Conservation (phyloP, 257 asterid genomes). For the Coffea canephora region DNA sequence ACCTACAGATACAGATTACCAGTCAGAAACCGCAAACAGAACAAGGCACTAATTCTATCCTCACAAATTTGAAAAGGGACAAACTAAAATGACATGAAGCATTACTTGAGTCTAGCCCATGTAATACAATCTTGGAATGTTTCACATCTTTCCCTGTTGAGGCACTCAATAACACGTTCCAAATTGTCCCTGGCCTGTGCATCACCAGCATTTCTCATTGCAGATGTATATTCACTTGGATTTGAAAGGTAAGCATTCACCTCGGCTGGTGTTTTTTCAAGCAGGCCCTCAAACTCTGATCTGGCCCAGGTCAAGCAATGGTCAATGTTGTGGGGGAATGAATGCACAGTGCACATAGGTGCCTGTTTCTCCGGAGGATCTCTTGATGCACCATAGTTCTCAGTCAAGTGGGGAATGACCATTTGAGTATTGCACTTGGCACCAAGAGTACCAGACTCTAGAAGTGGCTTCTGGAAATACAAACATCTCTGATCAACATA, state of each 20-base stretch:
- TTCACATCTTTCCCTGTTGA: slow-evolving; percentile 68
- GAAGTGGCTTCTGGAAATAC: slow-evolving; percentile 91
- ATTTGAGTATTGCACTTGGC: slow-evolving; percentile 92
- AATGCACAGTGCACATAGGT: slow-evolving; percentile 94
- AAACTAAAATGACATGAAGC: slow-evolving; percentile 6
- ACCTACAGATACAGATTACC: slow-evolving; percentile 41
- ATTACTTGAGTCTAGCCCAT: slow-evolving; percentile 85
- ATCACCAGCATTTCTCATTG: slow-evolving; percentile 82
- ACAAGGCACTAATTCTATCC: not conserved
- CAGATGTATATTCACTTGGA: slow-evolving; percentile 65
- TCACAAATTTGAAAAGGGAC: not conserved
- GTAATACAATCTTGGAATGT: slow-evolving; percentile 76
- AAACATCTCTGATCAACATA: slow-evolving; percentile 94
- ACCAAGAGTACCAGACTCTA: slow-evolving; percentile 97
- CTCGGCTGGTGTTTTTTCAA: slow-evolving; percentile 91
- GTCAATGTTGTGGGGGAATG: slow-evolving; percentile 91
- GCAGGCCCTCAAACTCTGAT: slow-evolving; percentile 92
- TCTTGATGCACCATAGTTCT: slow-evolving; percentile 91
- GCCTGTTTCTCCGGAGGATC: slow-evolving; percentile 98
- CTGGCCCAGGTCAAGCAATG: slow-evolving; percentile 98
- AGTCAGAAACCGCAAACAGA: slow-evolving; percentile 22
- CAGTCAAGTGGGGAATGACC: slow-evolving; percentile 93
- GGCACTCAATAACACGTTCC: slow-evolving; percentile 82
- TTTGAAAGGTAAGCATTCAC: slow-evolving; percentile 72
- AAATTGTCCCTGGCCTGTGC: slow-evolving; percentile 91